Evolutionary conservation across 2,329 filamentous ascomycete species (phyloP).

Genomic region (Botrytis hyacinthi): DNA sequence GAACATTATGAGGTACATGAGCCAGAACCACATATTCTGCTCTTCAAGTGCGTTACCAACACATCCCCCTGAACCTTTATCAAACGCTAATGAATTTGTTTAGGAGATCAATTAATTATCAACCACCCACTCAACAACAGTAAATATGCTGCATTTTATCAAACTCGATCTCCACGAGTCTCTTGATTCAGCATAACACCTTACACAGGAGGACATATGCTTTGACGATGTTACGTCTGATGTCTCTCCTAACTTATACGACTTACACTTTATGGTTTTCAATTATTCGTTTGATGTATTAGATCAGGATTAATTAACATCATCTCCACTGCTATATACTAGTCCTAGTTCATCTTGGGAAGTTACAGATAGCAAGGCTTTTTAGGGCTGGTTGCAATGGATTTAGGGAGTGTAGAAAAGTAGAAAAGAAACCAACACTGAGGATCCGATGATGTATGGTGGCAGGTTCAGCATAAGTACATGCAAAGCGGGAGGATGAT

Average conservation of each 20-base stretch:
- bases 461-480: constrained; percentile 8
- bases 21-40: constrained; percentile 94
- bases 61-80: neutral
- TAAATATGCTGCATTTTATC: constrained; percentile 16
- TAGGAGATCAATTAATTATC: constrained; percentile 38
- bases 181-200: constrained; percentile 32
- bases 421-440: neutral
- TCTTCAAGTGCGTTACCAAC: constrained; percentile 82
- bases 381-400: constrained; percentile 10
- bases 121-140: constrained; percentile 33
- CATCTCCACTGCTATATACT: constrained; percentile 24
- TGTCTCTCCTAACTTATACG: constrained; percentile 35
- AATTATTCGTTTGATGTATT: constrained; percentile 33
- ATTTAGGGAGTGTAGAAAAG: neutral
- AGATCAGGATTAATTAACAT: constrained; percentile 37
- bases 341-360: constrained; percentile 15
- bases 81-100: constrained; percentile 21
- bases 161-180: constrained; percentile 30
- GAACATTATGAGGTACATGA: constrained; percentile 99
- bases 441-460: neutral
- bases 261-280: constrained; percentile 31
- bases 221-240: constrained; percentile 40
- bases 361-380: constrained; percentile 13
- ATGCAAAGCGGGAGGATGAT: neutral
- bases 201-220: constrained; percentile 29